Evolutionary conservation across 257 asterid genomes (phyloP).

Genomic region (Euphrasia confusa): DNA sequence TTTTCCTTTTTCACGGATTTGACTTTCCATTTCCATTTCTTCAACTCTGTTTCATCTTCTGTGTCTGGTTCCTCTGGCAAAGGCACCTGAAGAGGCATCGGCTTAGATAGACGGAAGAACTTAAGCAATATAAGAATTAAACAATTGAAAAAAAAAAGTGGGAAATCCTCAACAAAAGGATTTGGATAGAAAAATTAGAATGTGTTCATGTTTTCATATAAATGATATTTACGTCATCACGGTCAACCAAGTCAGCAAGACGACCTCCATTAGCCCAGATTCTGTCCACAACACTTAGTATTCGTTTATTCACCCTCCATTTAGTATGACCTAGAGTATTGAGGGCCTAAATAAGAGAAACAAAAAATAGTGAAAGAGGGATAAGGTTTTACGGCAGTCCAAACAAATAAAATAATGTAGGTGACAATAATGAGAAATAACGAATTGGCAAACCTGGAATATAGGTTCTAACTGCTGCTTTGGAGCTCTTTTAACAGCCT

Average conservation of each 20-base stretch:
- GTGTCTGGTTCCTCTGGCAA: constrained; percentile 80
- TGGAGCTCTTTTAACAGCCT: constrained; percentile 67
- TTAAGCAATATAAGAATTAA: constrained; percentile 13
- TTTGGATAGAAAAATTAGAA: constrained; percentile 1
- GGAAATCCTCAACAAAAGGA: not conserved
- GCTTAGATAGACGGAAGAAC: constrained; percentile 14
- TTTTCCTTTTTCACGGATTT: constrained; percentile 62
- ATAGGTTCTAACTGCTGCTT: constrained; percentile 66
- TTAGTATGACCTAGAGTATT: constrained; percentile 85
- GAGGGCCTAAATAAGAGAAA: constrained; percentile 59
- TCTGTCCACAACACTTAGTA: constrained; percentile 72
- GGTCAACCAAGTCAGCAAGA: constrained; percentile 83
- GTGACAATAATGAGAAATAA: constrained; percentile 3
- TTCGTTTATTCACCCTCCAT: constrained; percentile 91
- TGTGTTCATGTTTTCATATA: constrained; percentile 8
- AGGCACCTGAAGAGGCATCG: constrained; percentile 50
- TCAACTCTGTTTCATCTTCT: constrained; percentile 64
- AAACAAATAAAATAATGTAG: constrained; percentile 8
- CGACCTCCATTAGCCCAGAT: constrained; percentile 92
- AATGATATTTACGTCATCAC: constrained; percentile 69
- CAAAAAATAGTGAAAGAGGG: constrained; percentile 11
- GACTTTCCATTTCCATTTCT: constrained; percentile 89
- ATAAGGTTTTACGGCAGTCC: not conserved
- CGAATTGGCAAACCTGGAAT: constrained; percentile 51
- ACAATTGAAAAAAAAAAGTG: not conserved